phyloP scores from a whole-genome alignment of 176 grass and related monocot species.

The Pontederia paniculata region DNA sequence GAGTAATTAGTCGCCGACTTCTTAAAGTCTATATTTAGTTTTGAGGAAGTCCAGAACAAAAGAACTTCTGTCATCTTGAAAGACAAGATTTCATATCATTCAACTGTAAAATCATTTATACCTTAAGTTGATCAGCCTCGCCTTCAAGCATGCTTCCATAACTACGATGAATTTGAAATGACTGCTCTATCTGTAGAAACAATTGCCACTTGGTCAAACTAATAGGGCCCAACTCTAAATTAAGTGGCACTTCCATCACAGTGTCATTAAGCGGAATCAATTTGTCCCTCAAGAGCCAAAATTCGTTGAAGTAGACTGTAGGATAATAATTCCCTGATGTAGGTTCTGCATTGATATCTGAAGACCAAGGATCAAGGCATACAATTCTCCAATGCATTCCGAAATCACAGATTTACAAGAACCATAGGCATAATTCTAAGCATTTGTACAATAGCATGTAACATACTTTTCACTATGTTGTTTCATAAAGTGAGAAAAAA shows the following conservation, averaged over 20 bases:
- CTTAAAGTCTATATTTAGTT: too few species aligned
- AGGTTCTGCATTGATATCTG: conserved; percentile 78
- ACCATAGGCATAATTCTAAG: too few species aligned
- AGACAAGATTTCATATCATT: background rate
- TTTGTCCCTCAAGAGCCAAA: conserved; percentile 96
- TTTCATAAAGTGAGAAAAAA: too few species aligned
- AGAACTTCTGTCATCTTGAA: too few species aligned
- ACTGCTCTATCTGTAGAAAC: conserved; percentile 95
- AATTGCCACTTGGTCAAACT: conserved; percentile 96
- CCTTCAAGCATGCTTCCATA: conserved; percentile 99
- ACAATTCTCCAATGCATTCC: conserved; percentile 4
- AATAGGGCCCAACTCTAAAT: conserved; percentile 86
- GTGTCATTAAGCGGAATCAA: conserved; percentile 72
- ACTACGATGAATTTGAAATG: conserved; percentile 86
- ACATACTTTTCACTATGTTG: too few species aligned
- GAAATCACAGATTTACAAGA: background rate
- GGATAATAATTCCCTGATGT: conserved; percentile 58
- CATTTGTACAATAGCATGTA: too few species aligned
- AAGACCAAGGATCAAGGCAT: conserved; percentile 49
- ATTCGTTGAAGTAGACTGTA: conserved; percentile 89
- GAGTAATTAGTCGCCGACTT: too few species aligned
- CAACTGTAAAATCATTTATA: conserved; percentile 4
- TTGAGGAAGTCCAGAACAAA: too few species aligned
- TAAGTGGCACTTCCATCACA: conserved; percentile 55
- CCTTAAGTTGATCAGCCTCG: conserved; percentile 96